Conservation (phyloP, 352 stramenopile species). For the Elongisporangium undulatum region DNA sequence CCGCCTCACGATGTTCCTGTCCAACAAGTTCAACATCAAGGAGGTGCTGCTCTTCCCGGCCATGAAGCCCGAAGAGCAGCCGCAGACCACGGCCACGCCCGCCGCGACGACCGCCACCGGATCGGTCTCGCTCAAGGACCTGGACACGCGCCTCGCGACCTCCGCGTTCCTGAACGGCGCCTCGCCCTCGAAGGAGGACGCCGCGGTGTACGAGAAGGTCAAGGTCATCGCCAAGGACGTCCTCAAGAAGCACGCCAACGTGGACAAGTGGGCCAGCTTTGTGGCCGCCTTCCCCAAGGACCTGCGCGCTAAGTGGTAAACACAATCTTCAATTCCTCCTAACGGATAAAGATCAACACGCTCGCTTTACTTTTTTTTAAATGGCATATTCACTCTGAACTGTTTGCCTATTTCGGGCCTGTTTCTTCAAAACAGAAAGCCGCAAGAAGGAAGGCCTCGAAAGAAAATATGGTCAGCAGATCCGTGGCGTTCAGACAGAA, state of each 20-base stretch:
- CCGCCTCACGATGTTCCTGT: slow-evolving; percentile 96
- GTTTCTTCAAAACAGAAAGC: too few relatives aligned
- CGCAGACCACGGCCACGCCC: slow-evolving; percentile 5
- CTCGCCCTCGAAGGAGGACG: slow-evolving; percentile 71
- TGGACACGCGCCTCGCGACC: slow-evolving; percentile 57
- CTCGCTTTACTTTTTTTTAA: neutral
- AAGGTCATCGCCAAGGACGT: slow-evolving; percentile 78
- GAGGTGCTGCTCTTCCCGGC: slow-evolving; percentile 99
- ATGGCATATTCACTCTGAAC: too few relatives aligned
- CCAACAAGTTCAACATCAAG: slow-evolving; percentile 94
- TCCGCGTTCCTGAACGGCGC: slow-evolving; percentile 67
- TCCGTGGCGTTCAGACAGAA: too few relatives aligned
- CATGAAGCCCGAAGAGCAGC: slow-evolving; percentile 96
- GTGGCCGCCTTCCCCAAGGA: slow-evolving; percentile 75
- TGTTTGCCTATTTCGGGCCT: too few relatives aligned
- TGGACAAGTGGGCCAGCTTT: slow-evolving; percentile 73
- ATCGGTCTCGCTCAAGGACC: slow-evolving; percentile 49
- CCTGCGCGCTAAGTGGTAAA: slow-evolving; percentile 72
- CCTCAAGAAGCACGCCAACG: slow-evolving; percentile 67
- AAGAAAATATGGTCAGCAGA: too few relatives aligned
- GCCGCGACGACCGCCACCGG: slow-evolving; percentile 16
- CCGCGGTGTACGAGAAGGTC: slow-evolving; percentile 56
- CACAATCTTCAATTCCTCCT: neutral
- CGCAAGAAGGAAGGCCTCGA: too few relatives aligned
- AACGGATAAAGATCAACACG: neutral